Evolutionary conservation across 2,329 filamentous ascomycete genomes (phyloP), one percentile per base, ranked within the genome.

Genomic region (Volutella citrinella): DNA sequence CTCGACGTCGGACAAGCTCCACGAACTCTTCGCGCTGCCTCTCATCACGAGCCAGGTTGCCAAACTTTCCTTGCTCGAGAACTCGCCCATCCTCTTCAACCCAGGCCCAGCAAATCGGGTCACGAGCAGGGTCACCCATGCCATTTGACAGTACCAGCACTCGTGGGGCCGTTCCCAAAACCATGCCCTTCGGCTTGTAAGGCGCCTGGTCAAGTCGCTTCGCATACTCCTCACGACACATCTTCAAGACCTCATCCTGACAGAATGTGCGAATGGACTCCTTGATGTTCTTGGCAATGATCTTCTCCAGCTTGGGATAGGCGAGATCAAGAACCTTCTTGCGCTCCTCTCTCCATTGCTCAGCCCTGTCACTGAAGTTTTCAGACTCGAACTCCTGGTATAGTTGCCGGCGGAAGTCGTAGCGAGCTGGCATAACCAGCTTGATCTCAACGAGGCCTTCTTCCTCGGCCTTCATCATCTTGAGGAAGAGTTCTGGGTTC

Each of bases 391-490:
- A 95, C 51, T 93, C 84, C 29, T 78, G 74, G 55, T 88, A 84
- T 5, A 98, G 74, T 33, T 84, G 80, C 31, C 80, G 77, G 38
- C 81, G 81, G 68, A 95, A 90, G 20, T 83, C 76, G 7, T 82
- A 78, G 49, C 86, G 82, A 35, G 84, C 80, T 50, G 87, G 80
- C 59, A 97, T 76, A 11, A 76, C 77, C 13, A 97, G 78, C 48
- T 79, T 82, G 34, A 98, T 87, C 39, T 95, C 87, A 11, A 98
- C 76, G 2, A 98, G 70, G 4, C 91, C 90, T 59, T 98, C 93
- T 52, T 93, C 85, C 60, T 98, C 93, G 3, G 93, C 93, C 59
- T 89, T 94, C 61, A 97, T 80, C 93, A 98, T 98, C 65, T 94
- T 91, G 36, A 98, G 68, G 59, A 93, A 98, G 17, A 95, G 71